These are phyloP conservation scores for Phyllosticta paracitricarpa DNA, from an alignment of 2,329 filamentous ascomycete genomes.

Conservation along the genomic window DNA sequence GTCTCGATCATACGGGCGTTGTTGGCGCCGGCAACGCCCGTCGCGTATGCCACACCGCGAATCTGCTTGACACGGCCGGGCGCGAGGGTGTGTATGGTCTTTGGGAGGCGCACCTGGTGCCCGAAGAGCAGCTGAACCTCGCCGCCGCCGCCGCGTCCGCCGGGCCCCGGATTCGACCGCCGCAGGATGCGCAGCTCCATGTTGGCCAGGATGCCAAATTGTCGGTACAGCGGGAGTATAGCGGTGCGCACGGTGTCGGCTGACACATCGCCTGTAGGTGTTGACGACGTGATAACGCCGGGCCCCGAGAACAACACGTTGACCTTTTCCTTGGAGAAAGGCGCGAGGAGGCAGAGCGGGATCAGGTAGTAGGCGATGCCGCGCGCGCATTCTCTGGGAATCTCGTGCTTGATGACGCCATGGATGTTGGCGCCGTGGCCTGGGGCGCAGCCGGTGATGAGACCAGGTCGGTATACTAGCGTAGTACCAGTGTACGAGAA, in stretches of 20 bases:
- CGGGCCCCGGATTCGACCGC: slow-evolving; percentile 61
- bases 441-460: slow-evolving; percentile 77
- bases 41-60: slow-evolving; percentile 85
- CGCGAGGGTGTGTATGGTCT: slow-evolving; percentile 80
- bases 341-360: slow-evolving; percentile 78
- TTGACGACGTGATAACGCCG: slow-evolving; percentile 84
- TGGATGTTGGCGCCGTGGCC: slow-evolving; percentile 60
- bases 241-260: slow-evolving; percentile 91
- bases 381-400: slow-evolving; percentile 66
- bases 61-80: slow-evolving; percentile 81
- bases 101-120: slow-evolving; percentile 84
- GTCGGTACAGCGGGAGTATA: slow-evolving; percentile 77
- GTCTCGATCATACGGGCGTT: slow-evolving; percentile 93
- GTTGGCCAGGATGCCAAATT: slow-evolving; percentile 78
- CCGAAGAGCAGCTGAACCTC: slow-evolving; percentile 91
- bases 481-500: slow-evolving; percentile 95
- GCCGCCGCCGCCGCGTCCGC: slow-evolving; percentile 73
- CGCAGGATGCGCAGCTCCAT: slow-evolving; percentile 77
- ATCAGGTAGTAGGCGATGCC: slow-evolving; percentile 89
- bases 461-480: slow-evolving; percentile 79
- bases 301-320: slow-evolving; percentile 84
- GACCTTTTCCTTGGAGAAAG: slow-evolving; percentile 84
- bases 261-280: slow-evolving; percentile 74
- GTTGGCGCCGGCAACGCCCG: slow-evolving; percentile 83
- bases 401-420: slow-evolving; percentile 70